Evolutionary conservation across 306 rosid genomes (phyloP).

Genomic region (Senna tora): DNA sequence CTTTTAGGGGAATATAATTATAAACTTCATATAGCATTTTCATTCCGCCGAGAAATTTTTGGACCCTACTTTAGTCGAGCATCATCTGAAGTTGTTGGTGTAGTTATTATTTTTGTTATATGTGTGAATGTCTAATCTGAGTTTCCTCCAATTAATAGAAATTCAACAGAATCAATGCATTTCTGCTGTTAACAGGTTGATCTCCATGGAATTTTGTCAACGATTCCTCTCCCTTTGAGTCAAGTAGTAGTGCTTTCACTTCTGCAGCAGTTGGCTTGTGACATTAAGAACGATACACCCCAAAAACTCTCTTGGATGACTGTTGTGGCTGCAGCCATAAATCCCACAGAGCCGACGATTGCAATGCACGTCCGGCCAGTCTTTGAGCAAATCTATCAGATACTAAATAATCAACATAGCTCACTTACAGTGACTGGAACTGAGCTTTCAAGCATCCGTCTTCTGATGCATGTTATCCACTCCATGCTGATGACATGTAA

Average conservation of each 20-base stretch:
- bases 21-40: too few relatives aligned
- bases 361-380: slow-evolving; percentile 67
- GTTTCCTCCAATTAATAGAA: background rate
- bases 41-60: too few relatives aligned
- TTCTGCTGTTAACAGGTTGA: slow-evolving; percentile 63
- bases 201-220: slow-evolving; percentile 59
- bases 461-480: slow-evolving; percentile 83
- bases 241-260: slow-evolving; percentile 90
- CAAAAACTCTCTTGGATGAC: slow-evolving; percentile 82
- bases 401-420: slow-evolving; percentile 80
- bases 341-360: slow-evolving; percentile 66
- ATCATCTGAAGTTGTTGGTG: background rate
- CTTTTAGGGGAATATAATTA: too few relatives aligned
- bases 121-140: slow-evolving; percentile 9
- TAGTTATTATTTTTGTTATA: background rate
- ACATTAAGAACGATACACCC: slow-evolving; percentile 60
- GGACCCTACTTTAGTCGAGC: too few relatives aligned
- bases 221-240: slow-evolving; percentile 76
- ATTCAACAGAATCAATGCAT: slow-evolving; percentile 5
- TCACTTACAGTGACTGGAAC: slow-evolving; percentile 50
- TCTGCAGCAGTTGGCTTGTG: slow-evolving; percentile 84
- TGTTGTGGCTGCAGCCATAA: slow-evolving; percentile 70
- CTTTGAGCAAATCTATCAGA: slow-evolving; percentile 86
- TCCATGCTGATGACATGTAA: slow-evolving; percentile 85
- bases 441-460: slow-evolving; percentile 62